Evolutionary conservation across 345 rosid species (phyloP).

Genomic region (Reutealis trisperma): DNA sequence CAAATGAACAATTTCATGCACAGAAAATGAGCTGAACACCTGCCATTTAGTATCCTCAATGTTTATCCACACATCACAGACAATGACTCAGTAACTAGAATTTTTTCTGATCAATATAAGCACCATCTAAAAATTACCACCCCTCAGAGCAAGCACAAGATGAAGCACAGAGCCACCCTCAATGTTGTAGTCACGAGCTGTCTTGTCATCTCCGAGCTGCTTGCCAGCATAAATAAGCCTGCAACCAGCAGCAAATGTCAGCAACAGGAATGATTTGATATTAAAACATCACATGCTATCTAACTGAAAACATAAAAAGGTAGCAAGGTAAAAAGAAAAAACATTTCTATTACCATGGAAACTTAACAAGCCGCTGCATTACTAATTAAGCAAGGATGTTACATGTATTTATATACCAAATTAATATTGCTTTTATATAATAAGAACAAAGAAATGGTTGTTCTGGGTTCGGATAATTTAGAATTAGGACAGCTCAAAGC

Average conservation of each 20-base stretch:
- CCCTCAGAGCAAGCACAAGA: constrained; percentile 95
- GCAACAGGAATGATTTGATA: neutral
- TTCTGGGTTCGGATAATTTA: neutral
- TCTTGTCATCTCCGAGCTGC: constrained; percentile 96
- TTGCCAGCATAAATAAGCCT: constrained; percentile 89
- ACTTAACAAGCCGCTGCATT: neutral
- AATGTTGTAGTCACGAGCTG: constrained; percentile 85
- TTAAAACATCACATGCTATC: neutral
- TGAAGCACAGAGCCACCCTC: constrained; percentile 99
- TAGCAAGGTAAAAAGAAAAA: too few relatives aligned
- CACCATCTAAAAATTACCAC: constrained; percentile 42
- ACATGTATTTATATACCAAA: neutral
- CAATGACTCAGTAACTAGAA: neutral
- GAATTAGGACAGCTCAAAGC: neutral
- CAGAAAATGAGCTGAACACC: constrained; percentile 3
- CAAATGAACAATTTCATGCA: neutral
- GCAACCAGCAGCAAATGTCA: constrained; percentile 1
- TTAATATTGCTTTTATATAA: neutral
- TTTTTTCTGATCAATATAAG: neutral
- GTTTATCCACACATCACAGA: neutral
- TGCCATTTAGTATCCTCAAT: neutral
- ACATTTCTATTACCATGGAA: neutral
- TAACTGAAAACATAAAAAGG: neutral
- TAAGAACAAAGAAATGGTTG: neutral
- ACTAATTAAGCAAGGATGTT: neutral